Evolutionary conservation across 805 yeast genomes (phyloP).

Genomic region (Kuraishia molischiana): DNA sequence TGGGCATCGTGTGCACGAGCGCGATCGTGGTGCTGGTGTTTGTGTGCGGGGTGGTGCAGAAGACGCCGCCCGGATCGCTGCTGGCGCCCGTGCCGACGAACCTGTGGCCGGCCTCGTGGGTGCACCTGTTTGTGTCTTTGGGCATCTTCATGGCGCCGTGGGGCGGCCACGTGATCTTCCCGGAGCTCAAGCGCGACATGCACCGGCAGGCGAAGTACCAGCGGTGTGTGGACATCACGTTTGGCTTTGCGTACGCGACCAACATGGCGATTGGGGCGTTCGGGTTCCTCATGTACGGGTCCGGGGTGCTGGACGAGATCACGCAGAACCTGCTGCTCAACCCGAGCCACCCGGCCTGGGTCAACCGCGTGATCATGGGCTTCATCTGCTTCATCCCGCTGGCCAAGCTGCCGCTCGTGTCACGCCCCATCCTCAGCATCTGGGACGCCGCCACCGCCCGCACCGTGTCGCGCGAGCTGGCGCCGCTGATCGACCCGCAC

Average conservation of each 20-base stretch:
- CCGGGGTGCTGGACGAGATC: conserved; percentile 37
- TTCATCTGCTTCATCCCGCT: conserved; percentile 76
- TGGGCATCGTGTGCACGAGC: conserved; percentile 66
- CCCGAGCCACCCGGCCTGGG: conserved; percentile 38
- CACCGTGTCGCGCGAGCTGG: background rate
- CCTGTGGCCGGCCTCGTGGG: conserved; percentile 46
- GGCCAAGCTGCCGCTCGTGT: conserved; percentile 76
- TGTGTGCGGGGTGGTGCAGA: conserved; percentile 54
- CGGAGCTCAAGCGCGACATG: conserved; percentile 66
- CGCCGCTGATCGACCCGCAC: conserved; percentile 5
- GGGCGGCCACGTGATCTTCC: conserved; percentile 81
- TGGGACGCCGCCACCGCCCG: background rate
- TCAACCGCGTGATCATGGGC: conserved; percentile 42
- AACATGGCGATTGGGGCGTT: conserved; percentile 56
- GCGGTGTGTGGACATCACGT: conserved; percentile 45
- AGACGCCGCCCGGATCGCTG: conserved; percentile 66
- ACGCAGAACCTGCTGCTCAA: conserved; percentile 34
- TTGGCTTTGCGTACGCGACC: conserved; percentile 46
- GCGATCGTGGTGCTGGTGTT: conserved; percentile 50
- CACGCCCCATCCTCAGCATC: conserved; percentile 52
- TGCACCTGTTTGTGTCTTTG: conserved; percentile 46
- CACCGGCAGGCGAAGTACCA: conserved; percentile 50
- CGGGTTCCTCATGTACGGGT: conserved; percentile 57
- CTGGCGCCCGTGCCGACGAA: conserved; percentile 54
- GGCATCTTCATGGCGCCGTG: conserved; percentile 73